These are phyloP conservation scores for Coleophoma crateriformis DNA, from an alignment of 2,329 filamentous ascomycete species.

Conservation along the genomic window DNA sequence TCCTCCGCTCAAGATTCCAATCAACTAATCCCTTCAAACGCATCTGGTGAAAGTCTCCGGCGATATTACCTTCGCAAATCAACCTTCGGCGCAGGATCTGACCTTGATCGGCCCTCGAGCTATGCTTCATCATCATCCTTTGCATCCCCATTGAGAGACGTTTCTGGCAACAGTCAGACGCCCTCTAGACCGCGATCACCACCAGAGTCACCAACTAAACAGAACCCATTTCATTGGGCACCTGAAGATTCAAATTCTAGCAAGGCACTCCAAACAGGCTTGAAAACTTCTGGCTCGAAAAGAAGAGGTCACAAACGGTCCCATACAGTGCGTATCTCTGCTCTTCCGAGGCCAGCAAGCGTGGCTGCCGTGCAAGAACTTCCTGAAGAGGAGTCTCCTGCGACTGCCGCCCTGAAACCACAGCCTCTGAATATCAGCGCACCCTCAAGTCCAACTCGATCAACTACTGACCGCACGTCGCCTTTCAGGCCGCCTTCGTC, in stretches of 20 bases:
- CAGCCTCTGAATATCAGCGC: conserved; percentile 3
- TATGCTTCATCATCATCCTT: conserved; percentile 8
- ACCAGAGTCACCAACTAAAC: not conserved
- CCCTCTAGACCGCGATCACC: conserved; percentile 1
- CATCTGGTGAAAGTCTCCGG: conserved; percentile 4
- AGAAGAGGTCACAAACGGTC: conserved; percentile 21
- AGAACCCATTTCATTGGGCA: conserved; percentile 22
- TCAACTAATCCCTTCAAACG: conserved; percentile 5
- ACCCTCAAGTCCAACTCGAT: conserved; percentile 8
- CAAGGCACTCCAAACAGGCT: conserved; percentile 4
- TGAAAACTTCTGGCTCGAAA: conserved; percentile 5
- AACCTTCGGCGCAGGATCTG: conserved; percentile 16
- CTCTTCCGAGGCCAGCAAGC: conserved; percentile 14
- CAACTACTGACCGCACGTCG: conserved; percentile 2
- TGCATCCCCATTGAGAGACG: conserved; percentile 12
- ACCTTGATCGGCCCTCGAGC: conserved; percentile 4
- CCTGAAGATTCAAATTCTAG: conserved; percentile 15
- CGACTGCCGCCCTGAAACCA: conserved; percentile 5
- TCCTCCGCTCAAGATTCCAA: conserved; percentile 10
- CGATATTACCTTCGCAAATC: conserved; percentile 19
- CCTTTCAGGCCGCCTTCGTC: conserved; percentile 13
- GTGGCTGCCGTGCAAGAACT: conserved; percentile 19
- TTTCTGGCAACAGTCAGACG: conserved; percentile 15
- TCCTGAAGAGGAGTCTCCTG: conserved; percentile 12
- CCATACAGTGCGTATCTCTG: conserved; percentile 19